Evolutionary conservation across 768 basidiomycete species (phyloP), one percentile per base, ranked within the genome.

Genomic region (Neoboletus magnificus): DNA sequence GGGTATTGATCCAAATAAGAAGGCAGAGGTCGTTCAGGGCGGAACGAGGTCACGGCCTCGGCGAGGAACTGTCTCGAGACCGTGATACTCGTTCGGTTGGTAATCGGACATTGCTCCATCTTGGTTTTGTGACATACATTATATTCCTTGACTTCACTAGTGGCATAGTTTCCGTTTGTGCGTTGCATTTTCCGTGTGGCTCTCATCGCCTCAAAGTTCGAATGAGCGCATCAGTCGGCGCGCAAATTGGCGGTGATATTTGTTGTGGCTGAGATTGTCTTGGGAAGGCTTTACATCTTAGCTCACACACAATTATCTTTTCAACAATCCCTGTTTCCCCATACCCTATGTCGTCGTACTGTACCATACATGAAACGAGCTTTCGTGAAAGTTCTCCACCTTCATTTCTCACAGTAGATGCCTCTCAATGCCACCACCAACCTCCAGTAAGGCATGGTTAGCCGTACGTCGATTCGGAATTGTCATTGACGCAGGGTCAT

Each of bases 401-500:
- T 51, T 69, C 66, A 13, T 69, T 67, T 55, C 57, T 59, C 53
- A 57, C 51, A 59, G 58, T 68, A 48, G 32, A 66, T 66, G 66
- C 50, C 60, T 47, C 67, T 69, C 67, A 64, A 91, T 93, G 91
- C 86, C 89, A 43, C 88, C 91, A 47, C 86, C 88, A 56, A 82
- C 80, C 55, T 81, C 75, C 50, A 78, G 78, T 62, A 83, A 91
- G 68, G 73, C 85, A 58, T 93, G 91, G 91, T 80, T 90, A 53
- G 74, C 80, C 56, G 84, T 84, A 52, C 85, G 93, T 62, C 85
- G 87, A 64, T 96, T 93, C 73, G 93, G 92, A 56, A 82, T 98
- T 56, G 94, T 98, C 59, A 92, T 99, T 72, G 97, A 99, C 77
- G 97, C 97, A 68, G 97, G 97, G 57, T 97, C 94, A 70, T 98